A percentile compares a stretch with the other conserved stretches of the same genome.
Conservation (phyloP, 805 yeast species). For the Candida sphagnicola region DNA sequence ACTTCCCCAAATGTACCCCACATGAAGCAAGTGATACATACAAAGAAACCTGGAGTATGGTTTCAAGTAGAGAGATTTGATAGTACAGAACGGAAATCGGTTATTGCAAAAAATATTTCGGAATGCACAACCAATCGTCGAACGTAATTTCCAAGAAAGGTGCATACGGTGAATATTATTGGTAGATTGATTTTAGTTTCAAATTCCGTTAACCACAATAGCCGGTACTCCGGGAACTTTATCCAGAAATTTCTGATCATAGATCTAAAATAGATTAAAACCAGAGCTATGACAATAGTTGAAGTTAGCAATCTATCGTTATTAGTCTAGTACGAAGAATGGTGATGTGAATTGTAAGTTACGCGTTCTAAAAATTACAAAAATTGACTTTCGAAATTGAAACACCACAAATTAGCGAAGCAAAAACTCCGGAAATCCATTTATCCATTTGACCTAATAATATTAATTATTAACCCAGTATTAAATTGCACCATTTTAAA, state of each 20-base stretch:
- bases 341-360: too few species aligned
- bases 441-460: neutral
- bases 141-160: neutral
- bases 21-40: too few species aligned
- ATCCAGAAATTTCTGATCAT: too few species aligned
- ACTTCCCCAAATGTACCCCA: slow-evolving; percentile 1
- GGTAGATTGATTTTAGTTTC: neutral
- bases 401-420: too few species aligned
- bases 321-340: too few species aligned
- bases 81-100: too few species aligned
- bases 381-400: too few species aligned
- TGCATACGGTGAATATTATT: neutral
- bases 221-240: neutral
- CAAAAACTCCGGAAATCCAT: neutral
- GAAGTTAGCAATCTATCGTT: too few species aligned
- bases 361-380: too few species aligned
- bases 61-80: neutral
- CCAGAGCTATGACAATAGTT: too few species aligned
- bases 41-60: neutral
- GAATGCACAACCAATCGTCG: neutral
- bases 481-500: neutral
- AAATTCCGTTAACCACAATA: neutral
- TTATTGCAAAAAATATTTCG: too few species aligned
- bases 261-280: too few species aligned
- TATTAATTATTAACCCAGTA: neutral